Evolutionary conservation across 257 asterid species (phyloP).

Genomic region (Nicotiana sylvestris): DNA sequence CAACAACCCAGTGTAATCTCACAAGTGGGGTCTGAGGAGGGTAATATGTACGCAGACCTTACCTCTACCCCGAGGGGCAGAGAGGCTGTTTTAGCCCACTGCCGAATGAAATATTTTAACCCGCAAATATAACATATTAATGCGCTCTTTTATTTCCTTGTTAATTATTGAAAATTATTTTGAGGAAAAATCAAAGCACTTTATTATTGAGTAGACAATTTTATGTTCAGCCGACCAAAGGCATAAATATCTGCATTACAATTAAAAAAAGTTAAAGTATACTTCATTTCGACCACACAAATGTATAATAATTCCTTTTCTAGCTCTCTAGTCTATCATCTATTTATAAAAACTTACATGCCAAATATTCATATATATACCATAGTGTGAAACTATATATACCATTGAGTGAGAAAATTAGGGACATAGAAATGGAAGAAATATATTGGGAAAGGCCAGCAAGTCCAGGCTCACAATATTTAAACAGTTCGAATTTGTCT

Average conservation of each 20-base stretch:
- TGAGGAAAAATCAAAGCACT: not conserved
- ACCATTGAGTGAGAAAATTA: not conserved
- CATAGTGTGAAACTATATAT: not conserved
- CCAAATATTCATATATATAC: not conserved
- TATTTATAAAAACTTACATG: not conserved
- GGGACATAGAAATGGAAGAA: not conserved
- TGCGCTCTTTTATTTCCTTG: too few species aligned
- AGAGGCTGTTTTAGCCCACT: too few species aligned
- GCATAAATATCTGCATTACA: not conserved
- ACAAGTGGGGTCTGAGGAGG: too few species aligned
- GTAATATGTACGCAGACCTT: too few species aligned
- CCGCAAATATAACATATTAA: too few species aligned
- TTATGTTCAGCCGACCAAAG: not conserved
- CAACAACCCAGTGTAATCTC: too few species aligned
- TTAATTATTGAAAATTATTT: too few species aligned
- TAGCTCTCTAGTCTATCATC: not conserved
- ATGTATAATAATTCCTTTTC: not conserved
- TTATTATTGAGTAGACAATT: not conserved
- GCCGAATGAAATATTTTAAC: too few species aligned
- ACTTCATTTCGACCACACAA: not conserved
- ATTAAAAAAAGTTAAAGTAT: not conserved
- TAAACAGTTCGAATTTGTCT: slow-evolving; percentile 24
- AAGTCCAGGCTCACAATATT: slow-evolving; percentile 21
- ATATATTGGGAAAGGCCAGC: not conserved
- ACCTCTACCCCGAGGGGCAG: too few species aligned